Base-by-base conservation (phyloP, 140 eudicot genomes). In the Erigeron philadelphicus region DNA sequence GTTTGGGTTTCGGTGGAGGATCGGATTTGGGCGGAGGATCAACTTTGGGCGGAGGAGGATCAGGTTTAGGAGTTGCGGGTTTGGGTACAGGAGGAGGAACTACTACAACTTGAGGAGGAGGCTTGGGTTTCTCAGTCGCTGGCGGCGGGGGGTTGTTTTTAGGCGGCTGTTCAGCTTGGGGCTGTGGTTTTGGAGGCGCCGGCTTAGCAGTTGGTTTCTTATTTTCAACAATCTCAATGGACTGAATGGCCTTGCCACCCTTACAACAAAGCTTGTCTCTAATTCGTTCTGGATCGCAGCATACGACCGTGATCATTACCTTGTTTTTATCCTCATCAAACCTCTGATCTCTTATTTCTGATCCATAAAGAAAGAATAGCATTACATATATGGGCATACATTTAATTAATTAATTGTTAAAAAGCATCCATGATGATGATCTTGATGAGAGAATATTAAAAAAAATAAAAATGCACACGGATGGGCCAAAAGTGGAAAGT, bases 231-330 rank as follows among this genome's bases (percentile, higher is more conserved):
- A 84, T 84, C 53, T 81, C 86, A n/a, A 84, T 84, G 61, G 80
- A 58, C 74, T 84, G 79, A n/a, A 84, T 84, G 52, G 80, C 63
- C 25, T 52, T 73, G 0, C 89, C 84, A 42, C 86, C 89, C 65
- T 84, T 81, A 74, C 80, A 46, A 47, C 84, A 84, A 46, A 84
- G 68, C 69, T 72, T 76, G 82, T 84, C 86, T 47, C 84, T 74
- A 3, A 84, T 6, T 56, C 42, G 81, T 41, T 84, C 84, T 0
- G 89, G 89, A 50, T 72, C 61, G 66, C 89, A 84, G 74, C 89
- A 81, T 13, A 84, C 76, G 1, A 84, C 89, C 1, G 71, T 84
- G 82, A 84, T 84, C 21, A 1, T 75, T 17, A 84, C 89, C 19
- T 71, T 79, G 56, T 84, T 84, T 31, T 79, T 57, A 65, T 84